A percentile compares a stretch with the other conserved stretches of the same genome.
phyloP scores from a whole-genome alignment of 164 flowering plant genomes.

The Hamamelis virginiana region DNA sequence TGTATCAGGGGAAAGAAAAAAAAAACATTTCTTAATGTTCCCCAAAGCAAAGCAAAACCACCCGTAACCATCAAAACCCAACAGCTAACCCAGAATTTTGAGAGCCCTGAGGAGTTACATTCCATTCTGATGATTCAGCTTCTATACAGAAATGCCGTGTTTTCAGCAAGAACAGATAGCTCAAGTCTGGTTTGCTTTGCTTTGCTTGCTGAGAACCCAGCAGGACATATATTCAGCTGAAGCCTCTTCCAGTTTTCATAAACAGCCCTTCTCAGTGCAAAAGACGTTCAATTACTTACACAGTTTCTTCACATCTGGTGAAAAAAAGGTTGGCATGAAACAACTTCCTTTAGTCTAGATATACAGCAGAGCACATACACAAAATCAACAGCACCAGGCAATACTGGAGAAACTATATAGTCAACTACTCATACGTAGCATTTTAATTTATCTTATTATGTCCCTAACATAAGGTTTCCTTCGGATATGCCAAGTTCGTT shows the following conservation, averaged over 20 bases:
- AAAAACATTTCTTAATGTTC: not conserved
- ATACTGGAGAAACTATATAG: not conserved
- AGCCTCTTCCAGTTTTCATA: not conserved
- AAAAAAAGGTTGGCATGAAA: not conserved
- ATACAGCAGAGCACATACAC: not conserved
- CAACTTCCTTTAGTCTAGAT: not conserved
- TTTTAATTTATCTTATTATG: not conserved
- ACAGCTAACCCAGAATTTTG: not conserved
- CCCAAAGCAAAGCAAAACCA: not conserved
- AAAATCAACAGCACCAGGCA: not conserved
- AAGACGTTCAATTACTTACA: not conserved
- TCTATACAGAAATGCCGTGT: too few relatives aligned
- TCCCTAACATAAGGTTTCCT: not conserved
- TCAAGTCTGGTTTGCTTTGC: not conserved
- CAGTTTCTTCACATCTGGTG: not conserved
- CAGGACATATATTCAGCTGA: not conserved
- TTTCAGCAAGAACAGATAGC: not conserved
- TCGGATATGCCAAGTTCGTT: slow-evolving; percentile 16
- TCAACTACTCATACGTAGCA: not conserved
- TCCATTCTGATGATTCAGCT: too few relatives aligned
- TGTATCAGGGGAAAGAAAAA: too few relatives aligned
- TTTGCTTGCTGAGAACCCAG: not conserved
- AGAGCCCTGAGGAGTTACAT: too few relatives aligned
- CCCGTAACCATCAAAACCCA: not conserved
- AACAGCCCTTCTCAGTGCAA: not conserved